A percentile compares a stretch with the other conserved stretches of the same genome.
Evolutionary conservation across 352 stramenopile genomes (phyloP).

Genomic region (Pythium insidiosum): DNA sequence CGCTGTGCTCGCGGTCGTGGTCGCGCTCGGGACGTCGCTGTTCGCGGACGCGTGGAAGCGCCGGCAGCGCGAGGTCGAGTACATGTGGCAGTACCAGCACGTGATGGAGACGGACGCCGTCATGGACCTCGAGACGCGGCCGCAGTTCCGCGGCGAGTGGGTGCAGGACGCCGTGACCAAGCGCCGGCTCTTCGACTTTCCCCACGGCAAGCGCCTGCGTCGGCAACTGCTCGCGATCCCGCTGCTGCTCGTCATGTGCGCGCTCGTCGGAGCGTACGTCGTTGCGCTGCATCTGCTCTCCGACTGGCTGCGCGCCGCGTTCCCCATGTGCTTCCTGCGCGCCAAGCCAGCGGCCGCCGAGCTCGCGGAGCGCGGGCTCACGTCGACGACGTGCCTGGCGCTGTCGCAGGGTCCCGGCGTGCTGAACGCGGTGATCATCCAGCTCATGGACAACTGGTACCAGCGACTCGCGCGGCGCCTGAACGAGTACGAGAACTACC

Average conservation of each 20-base stretch:
- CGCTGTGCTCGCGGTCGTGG: slow-evolving; percentile 29
- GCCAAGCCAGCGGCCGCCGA: slow-evolving; percentile 7
- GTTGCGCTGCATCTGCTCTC: slow-evolving; percentile 49
- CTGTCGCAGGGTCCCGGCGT: slow-evolving; percentile 48
- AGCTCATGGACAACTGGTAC: slow-evolving; percentile 57
- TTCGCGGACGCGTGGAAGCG: slow-evolving; percentile 54
- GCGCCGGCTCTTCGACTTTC: slow-evolving; percentile 41
- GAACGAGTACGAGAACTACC: slow-evolving; percentile 72
- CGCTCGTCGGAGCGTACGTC: slow-evolving; percentile 42
- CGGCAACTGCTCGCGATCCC: slow-evolving; percentile 43
- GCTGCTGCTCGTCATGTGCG: slow-evolving; percentile 50
- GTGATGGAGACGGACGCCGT: slow-evolving; percentile 21
- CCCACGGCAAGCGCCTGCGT: slow-evolving; percentile 40
- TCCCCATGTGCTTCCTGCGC: slow-evolving; percentile 26
- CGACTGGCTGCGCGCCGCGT: slow-evolving; percentile 30
- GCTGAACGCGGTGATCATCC: slow-evolving; percentile 58
- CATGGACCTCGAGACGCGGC: slow-evolving; percentile 30
- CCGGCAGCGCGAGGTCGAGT: slow-evolving; percentile 43
- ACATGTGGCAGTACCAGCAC: slow-evolving; percentile 43
- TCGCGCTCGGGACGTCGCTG: slow-evolving; percentile 50
- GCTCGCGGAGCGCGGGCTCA: background rate
- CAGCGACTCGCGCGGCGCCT: slow-evolving; percentile 49
- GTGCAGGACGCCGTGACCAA: slow-evolving; percentile 36
- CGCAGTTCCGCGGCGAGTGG: slow-evolving; percentile 47
- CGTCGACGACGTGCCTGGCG: slow-evolving; percentile 27